Evolutionary conservation across 2,329 filamentous ascomycete species (phyloP).

Genomic region (Penicillium sp.): DNA sequence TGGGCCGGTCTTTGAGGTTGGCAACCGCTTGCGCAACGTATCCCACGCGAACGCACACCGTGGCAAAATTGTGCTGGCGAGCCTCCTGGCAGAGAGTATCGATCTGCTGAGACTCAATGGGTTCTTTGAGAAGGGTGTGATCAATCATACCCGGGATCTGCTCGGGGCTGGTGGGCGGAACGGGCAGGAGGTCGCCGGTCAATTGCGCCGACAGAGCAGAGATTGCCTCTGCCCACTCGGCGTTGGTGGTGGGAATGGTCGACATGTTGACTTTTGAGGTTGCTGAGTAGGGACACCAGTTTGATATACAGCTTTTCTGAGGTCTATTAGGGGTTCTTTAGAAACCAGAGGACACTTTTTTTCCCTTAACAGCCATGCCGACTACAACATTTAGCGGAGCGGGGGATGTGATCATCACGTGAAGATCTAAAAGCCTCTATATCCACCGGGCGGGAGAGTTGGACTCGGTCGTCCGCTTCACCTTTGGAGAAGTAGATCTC

Average conservation of each 20-base stretch:
- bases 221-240: constrained; percentile 31
- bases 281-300: background rate
- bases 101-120: constrained; percentile 45
- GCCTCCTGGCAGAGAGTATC: constrained; percentile 53
- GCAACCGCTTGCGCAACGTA: constrained; percentile 47
- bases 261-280: constrained; percentile 15
- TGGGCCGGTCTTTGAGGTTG: constrained; percentile 40
- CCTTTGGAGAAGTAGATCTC: background rate
- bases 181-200: constrained; percentile 17
- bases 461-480: background rate
- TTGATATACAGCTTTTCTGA: background rate
- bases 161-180: constrained; percentile 21
- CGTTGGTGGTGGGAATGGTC: constrained; percentile 25
- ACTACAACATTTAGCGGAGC: background rate
- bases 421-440: background rate
- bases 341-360: background rate
- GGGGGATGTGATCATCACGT: constrained; percentile 14
- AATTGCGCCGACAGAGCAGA: constrained; percentile 18
- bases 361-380: background rate
- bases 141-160: constrained; percentile 36
- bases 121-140: constrained; percentile 38
- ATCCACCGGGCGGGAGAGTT: background rate
- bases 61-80: constrained; percentile 35
- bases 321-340: background rate
- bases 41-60: constrained; percentile 53